These are phyloP conservation scores for Sporothrix sp. DNA, from an alignment of 2,329 filamentous ascomycete genomes.

Conservation along the genomic window DNA sequence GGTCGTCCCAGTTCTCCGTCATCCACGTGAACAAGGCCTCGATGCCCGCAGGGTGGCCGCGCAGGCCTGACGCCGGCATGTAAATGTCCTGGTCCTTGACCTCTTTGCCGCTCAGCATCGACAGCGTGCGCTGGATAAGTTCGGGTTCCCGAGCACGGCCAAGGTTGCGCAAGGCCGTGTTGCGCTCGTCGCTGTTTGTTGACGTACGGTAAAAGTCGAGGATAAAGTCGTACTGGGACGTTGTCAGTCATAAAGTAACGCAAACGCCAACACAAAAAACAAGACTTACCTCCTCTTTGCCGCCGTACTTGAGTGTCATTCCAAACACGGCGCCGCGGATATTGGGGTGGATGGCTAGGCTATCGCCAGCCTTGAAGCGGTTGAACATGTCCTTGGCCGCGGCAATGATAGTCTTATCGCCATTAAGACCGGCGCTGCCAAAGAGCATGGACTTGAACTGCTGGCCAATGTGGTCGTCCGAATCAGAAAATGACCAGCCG, in stretches of 20 bases:
- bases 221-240: slow-evolving; percentile 58
- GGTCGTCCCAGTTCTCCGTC: slow-evolving; percentile 76
- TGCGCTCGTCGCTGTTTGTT: slow-evolving; percentile 76
- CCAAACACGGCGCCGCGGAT: slow-evolving; percentile 78
- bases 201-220: slow-evolving; percentile 67
- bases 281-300: slow-evolving; percentile 59
- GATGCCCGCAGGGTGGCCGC: slow-evolving; percentile 68
- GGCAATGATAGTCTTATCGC: slow-evolving; percentile 66
- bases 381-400: slow-evolving; percentile 85
- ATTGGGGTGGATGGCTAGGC: slow-evolving; percentile 79
- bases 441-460: slow-evolving; percentile 94
- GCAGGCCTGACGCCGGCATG: slow-evolving; percentile 70
- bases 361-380: slow-evolving; percentile 72
- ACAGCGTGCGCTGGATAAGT: slow-evolving; percentile 72
- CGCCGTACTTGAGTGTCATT: slow-evolving; percentile 75
- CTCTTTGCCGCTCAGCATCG: slow-evolving; percentile 63
- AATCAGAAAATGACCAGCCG: slow-evolving; percentile 78
- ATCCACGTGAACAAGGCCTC: slow-evolving; percentile 75
- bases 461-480: slow-evolving; percentile 80
- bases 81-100: slow-evolving; percentile 95
- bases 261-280: background rate
- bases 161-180: slow-evolving; percentile 75
- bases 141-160: slow-evolving; percentile 69
- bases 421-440: slow-evolving; percentile 67
- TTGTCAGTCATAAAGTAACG: background rate